Percentiles rank a stretch among this genome's conserved stretches.
Evolutionary conservation across 305 asterid species (phyloP).

Genomic region (Plantago lanceolata): DNA sequence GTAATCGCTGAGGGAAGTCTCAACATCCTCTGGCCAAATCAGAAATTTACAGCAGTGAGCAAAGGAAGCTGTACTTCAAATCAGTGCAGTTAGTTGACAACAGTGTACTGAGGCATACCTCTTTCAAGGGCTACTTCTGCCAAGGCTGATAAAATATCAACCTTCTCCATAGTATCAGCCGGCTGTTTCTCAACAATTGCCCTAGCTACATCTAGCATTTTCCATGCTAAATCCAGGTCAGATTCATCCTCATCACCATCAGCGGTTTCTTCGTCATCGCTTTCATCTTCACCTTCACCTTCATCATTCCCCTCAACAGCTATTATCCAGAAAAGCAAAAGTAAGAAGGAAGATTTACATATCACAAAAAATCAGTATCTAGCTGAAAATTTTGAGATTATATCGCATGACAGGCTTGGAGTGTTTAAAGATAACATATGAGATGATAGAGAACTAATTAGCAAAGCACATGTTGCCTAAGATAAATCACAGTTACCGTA

Average conservation of each 20-base stretch:
- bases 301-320: conserved; percentile 38
- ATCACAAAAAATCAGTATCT: conserved; percentile 1
- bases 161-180: conserved; percentile 73
- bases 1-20: conserved; percentile 83
- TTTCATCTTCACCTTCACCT: conserved; percentile 52
- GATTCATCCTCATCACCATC: conserved; percentile 92
- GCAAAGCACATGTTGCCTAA: not conserved
- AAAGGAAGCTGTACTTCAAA: conserved; percentile 10
- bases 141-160: conserved; percentile 79
- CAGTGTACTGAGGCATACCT: conserved; percentile 44
- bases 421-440: not conserved
- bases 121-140: conserved; percentile 94
- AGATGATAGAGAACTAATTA: not conserved
- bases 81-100: not conserved
- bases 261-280: conserved; percentile 56
- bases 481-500: not conserved
- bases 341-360: not conserved
- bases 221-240: conserved; percentile 96
- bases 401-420: not conserved
- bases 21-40: conserved; percentile 69
- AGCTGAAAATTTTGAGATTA: not conserved
- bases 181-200: conserved; percentile 75
- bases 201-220: conserved; percentile 91
- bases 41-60: conserved; percentile 14
- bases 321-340: conserved; percentile 18